Evolutionary conservation across 1,284 basidiomycete genomes (phyloP).

Genomic region (Agroathelia rolfsii): DNA sequence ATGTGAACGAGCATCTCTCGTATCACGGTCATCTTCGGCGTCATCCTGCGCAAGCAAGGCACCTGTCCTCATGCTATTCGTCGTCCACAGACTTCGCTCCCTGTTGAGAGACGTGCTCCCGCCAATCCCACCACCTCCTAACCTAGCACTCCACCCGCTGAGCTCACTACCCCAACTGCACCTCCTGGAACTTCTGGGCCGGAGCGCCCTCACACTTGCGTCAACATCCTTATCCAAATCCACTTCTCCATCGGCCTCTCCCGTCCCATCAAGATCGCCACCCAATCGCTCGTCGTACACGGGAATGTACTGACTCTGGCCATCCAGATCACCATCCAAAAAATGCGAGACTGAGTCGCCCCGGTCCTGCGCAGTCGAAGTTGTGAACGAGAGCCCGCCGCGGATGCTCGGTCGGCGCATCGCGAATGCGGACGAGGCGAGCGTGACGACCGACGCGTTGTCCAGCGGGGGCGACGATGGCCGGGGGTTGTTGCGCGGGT

Average conservation of each 20-base stretch:
- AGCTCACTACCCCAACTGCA: conserved; percentile 80
- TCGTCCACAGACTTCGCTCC: conserved; percentile 49
- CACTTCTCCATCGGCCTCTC: conserved; percentile 24
- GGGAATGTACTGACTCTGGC: conserved; percentile 53
- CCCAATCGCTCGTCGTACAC: conserved; percentile 47
- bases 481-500: conserved; percentile 90
- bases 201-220: conserved; percentile 69
- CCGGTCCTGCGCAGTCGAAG: conserved; percentile 38
- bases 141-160: conserved; percentile 73
- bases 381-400: conserved; percentile 30
- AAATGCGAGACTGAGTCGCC: conserved; percentile 68
- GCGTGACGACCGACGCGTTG: conserved; percentile 86
- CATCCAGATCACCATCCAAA: conserved; percentile 50
- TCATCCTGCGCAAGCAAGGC: conserved; percentile 31
- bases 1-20: conserved; percentile 2
- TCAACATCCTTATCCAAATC: conserved; percentile 53
- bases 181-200: conserved; percentile 70
- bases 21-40: conserved; percentile 14
- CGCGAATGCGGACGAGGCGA: conserved; percentile 87
- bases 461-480: conserved; percentile 84
- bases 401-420: conserved; percentile 47
- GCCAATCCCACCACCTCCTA: conserved; percentile 29
- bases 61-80: conserved; percentile 47
- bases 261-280: conserved; percentile 16
- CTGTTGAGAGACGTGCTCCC: conserved; percentile 34